These are phyloP conservation scores for Adiantum capillusveneris DNA, from an alignment of 75 land plant genomes.

Conservation along the genomic window DNA sequence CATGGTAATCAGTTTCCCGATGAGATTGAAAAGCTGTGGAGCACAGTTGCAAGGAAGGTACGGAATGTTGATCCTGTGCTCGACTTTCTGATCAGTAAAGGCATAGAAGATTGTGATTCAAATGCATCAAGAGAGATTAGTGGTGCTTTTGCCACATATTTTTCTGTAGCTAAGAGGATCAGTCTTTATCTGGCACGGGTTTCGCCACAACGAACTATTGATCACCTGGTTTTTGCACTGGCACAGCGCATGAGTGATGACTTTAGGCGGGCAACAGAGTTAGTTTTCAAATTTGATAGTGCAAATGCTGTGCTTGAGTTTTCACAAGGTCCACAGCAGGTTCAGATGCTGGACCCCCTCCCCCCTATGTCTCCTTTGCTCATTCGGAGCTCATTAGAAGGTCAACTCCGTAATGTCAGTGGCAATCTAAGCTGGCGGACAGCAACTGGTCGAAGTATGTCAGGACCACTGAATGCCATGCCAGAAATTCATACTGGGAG, in stretches of 20 bases:
- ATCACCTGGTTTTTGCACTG: conserved; percentile 89
- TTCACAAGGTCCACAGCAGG: conserved; percentile 75
- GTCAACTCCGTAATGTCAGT: conserved; percentile 83
- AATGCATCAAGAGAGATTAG: conserved; percentile 95
- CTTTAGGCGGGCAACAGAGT: conserved; percentile 38
- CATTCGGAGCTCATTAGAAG: conserved; percentile 89
- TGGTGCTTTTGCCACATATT: conserved; percentile 95
- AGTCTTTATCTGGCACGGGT: conserved; percentile 92
- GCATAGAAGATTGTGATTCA: conserved; percentile 98
- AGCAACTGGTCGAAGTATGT: conserved; percentile 81
- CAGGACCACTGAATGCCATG: conserved; percentile 90
- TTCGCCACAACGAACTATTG: conserved; percentile 94
- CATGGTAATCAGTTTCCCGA: conserved; percentile 99
- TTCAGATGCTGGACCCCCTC: conserved; percentile 63
- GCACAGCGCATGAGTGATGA: conserved; percentile 95
- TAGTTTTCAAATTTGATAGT: conserved; percentile 34
- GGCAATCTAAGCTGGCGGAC: conserved; percentile 97
- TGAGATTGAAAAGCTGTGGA: conserved; percentile 99
- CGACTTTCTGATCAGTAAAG: conserved; percentile 88
- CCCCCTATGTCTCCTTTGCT: conserved; percentile 96
- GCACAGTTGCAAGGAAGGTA: conserved; percentile 86
- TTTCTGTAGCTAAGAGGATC: conserved; percentile 94
- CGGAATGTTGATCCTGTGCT: conserved; percentile 89
- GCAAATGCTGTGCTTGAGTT: conserved; percentile 66
- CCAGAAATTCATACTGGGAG: conserved; percentile 66